phyloP scores from a whole-genome alignment of 768 basidiomycete genomes.

The Hebeloma cylindrosporum region DNA sequence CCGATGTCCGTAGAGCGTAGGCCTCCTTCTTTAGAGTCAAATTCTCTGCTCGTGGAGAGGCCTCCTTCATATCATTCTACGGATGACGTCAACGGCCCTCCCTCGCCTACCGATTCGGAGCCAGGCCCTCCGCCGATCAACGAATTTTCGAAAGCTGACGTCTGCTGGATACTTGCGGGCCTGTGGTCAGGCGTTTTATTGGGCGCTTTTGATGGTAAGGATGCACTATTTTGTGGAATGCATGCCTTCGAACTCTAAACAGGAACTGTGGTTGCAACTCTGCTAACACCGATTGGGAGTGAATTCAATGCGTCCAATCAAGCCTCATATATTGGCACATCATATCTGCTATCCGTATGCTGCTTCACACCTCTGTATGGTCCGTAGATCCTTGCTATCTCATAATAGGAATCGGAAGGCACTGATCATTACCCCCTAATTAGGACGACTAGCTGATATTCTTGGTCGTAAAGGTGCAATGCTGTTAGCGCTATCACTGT shows the following conservation, averaged over 20 bases:
- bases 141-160: constrained; percentile 52
- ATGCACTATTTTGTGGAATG: constrained; percentile 18
- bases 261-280: constrained; percentile 87
- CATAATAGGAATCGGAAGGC: constrained; percentile 25
- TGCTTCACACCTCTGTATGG: constrained; percentile 92
- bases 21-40: constrained; percentile 51
- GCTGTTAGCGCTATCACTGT: constrained; percentile 79
- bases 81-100: constrained; percentile 36
- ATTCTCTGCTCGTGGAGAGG: constrained; percentile 54
- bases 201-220: constrained; percentile 84
- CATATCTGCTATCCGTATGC: constrained; percentile 84
- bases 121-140: constrained; percentile 33
- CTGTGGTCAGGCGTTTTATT: constrained; percentile 84
- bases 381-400: constrained; percentile 31
- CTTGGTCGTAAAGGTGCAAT: constrained; percentile 85
- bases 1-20: constrained; percentile 47
- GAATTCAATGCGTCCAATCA: constrained; percentile 79
- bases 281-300: constrained; percentile 82
- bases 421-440: constrained; percentile 22
- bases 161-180: constrained; percentile 70
- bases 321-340: constrained; percentile 85
- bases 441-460: constrained; percentile 83
- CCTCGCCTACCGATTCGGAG: constrained; percentile 29
- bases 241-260: constrained; percentile 13
- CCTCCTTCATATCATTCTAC: constrained; percentile 49